phyloP scores from a whole-genome alignment of 192 early-diverging fungal species.

The Linderina pennispora region DNA sequence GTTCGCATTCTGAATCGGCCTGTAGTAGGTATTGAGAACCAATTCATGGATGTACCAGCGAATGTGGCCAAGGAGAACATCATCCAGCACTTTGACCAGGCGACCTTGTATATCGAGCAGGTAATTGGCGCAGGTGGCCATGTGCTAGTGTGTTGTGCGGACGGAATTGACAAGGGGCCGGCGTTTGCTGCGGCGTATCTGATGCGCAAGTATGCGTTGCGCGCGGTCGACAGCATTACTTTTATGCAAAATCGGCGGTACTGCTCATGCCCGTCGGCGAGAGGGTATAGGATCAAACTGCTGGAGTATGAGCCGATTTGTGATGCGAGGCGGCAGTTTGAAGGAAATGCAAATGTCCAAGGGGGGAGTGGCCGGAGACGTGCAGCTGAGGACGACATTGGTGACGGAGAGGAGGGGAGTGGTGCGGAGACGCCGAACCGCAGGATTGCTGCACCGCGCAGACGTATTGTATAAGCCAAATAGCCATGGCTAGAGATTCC shows the following conservation, averaged over 20 bases:
- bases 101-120: constrained; percentile 53
- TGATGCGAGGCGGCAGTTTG: constrained; percentile 10
- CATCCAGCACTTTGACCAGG: constrained; percentile 68
- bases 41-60: constrained; percentile 71
- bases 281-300: constrained; percentile 38
- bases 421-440: no score
- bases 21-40: constrained; percentile 55
- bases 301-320: constrained; percentile 43
- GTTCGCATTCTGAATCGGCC: constrained; percentile 49
- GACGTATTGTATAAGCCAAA: no score
- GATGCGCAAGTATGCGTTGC: constrained; percentile 67
- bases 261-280: constrained; percentile 52
- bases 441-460: no score
- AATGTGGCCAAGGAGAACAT: constrained; percentile 69
- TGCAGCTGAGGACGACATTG: constrained; percentile 13
- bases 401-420: background rate
- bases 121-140: constrained; percentile 40
- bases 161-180: constrained; percentile 79
- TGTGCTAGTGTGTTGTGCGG: constrained; percentile 66
- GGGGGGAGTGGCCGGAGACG: constrained; percentile 9
- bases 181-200: constrained; percentile 86
- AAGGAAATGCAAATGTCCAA: background rate
- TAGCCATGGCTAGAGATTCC: no score
- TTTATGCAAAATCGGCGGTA: constrained; percentile 83
- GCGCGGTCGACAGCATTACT: constrained; percentile 64